Conservation (phyloP, 352 stramenopile genomes). For the Globisporangium cederbergense region DNA sequence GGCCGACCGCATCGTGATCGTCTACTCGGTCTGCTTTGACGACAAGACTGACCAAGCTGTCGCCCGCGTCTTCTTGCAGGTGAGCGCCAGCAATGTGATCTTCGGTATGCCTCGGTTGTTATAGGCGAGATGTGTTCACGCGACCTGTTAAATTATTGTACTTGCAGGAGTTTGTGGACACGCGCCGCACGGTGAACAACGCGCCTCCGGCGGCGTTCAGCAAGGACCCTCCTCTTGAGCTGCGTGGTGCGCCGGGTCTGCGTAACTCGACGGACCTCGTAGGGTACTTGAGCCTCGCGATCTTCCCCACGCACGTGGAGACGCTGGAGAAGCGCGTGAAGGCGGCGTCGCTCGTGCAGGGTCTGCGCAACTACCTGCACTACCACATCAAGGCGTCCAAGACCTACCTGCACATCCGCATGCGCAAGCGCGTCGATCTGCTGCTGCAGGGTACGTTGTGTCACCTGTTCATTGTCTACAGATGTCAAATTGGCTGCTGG, state of each 20-base stretch:
- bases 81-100: background rate
- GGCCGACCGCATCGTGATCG: conserved; percentile 87
- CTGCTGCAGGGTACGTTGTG: conserved; percentile 80
- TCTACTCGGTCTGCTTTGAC: conserved; percentile 92
- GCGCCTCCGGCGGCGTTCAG: conserved; percentile 90
- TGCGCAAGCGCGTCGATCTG: conserved; percentile 91
- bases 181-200: conserved; percentile 90
- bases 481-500: background rate
- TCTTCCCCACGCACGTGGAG: conserved; percentile 90
- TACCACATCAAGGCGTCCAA: conserved; percentile 97
- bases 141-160: conserved; percentile 7
- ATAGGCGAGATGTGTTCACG: background rate
- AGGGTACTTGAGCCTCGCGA: conserved; percentile 85
- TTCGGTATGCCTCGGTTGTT: too few species aligned
- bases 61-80: conserved; percentile 88
- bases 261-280: conserved; percentile 69
- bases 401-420: conserved; percentile 94
- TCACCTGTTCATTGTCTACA: background rate
- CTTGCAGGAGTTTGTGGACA: conserved; percentile 89
- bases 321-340: conserved; percentile 86
- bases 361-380: conserved; percentile 93
- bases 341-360: conserved; percentile 80
- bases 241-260: conserved; percentile 66
- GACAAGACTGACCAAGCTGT: conserved; percentile 92
- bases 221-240: conserved; percentile 87